Evolutionary conservation across 2,329 filamentous ascomycete genomes (phyloP).

Genomic region (Cordyceps farinosa): DNA sequence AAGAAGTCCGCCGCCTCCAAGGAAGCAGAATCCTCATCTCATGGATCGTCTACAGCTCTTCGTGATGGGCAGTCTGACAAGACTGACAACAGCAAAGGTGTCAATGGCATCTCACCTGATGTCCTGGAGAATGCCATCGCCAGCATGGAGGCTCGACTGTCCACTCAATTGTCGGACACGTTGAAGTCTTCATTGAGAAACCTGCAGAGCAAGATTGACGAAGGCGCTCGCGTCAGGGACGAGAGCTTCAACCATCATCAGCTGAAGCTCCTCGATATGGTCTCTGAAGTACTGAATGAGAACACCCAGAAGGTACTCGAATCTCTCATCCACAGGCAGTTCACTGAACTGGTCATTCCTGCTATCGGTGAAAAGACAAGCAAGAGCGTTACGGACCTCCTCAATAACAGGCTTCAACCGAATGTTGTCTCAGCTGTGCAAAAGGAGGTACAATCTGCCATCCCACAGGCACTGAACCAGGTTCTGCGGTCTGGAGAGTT

Average conservation of each 20-base stretch:
- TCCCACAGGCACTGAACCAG: conserved; percentile 59
- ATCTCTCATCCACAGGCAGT: conserved; percentile 71
- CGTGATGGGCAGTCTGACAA: conserved; percentile 34
- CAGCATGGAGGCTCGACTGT: conserved; percentile 51
- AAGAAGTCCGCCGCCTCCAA: conserved; percentile 59
- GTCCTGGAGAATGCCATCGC: conserved; percentile 52
- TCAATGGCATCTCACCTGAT: conserved; percentile 39
- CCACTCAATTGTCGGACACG: conserved; percentile 43
- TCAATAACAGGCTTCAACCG: conserved; percentile 64
- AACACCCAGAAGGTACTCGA: conserved; percentile 69
- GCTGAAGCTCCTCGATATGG: conserved; percentile 53
- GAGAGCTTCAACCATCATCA: conserved; percentile 51
- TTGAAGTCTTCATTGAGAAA: conserved; percentile 58
- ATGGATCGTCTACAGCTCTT: conserved; percentile 36
- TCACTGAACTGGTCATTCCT: conserved; percentile 73
- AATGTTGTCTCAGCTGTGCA: conserved; percentile 64
- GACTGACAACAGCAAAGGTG: conserved; percentile 30
- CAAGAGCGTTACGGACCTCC: conserved; percentile 66
- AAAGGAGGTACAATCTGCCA: conserved; percentile 65
- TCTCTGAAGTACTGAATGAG: conserved; percentile 57
- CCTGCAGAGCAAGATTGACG: conserved; percentile 59
- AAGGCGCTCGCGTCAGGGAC: conserved; percentile 57
- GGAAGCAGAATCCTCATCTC: conserved; percentile 44
- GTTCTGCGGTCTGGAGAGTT: conserved; percentile 69
- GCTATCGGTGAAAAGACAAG: conserved; percentile 65